Base-by-base conservation (phyloP, 148 eudicot genomes). In the Vaccinium vitisidaea region DNA sequence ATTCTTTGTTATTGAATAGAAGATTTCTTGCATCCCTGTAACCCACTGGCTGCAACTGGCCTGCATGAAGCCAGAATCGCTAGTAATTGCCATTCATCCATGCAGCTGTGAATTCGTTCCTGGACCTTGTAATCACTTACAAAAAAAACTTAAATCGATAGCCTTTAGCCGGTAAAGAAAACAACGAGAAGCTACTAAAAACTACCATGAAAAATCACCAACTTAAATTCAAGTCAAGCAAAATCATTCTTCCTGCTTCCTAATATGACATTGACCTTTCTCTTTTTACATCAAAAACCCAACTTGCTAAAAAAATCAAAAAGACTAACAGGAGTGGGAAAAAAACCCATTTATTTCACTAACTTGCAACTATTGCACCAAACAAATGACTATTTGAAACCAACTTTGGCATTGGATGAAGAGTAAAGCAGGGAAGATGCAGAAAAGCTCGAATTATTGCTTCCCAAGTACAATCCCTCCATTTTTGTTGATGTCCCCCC, bases 351-450 rank as follows among this genome's bases (percentile, higher is more conserved):
- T 61, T 61, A 61, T 61, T 61, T 61, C 69, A 61, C 27, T 61
- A 61, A 8, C 69, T 25, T 67, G 73, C 73, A 67, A 25, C 15
- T 25, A 25, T 67, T 67, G 73, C 73, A 8, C 36, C 58, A 48
- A 63, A 16, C 69, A 49, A 15, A 58, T 49, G 54, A 74, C 86
- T 84, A 88, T 73, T 86, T 86, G 48, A 67, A 81, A 50, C 85
- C 71, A 75, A 83, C 53, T 83, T 84, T 23, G 6, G 73, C 32
- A 67, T 67, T 79, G 65, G 88, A 83, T 82, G 92, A 86, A 75
- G 97, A 90, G 86, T 92, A 89, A 23, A 94, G 94, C 89, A 92
- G 89, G 39, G 94, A 92, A 77, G 97, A 91, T 15, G 90, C 92
- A 10, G 97, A 92, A 86, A 92, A 94, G 89, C 93, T 94, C 52